Evolutionary conservation across 2,329 filamentous ascomycete genomes (phyloP).

Genomic region (Arthrobotrys entomopaga): DNA sequence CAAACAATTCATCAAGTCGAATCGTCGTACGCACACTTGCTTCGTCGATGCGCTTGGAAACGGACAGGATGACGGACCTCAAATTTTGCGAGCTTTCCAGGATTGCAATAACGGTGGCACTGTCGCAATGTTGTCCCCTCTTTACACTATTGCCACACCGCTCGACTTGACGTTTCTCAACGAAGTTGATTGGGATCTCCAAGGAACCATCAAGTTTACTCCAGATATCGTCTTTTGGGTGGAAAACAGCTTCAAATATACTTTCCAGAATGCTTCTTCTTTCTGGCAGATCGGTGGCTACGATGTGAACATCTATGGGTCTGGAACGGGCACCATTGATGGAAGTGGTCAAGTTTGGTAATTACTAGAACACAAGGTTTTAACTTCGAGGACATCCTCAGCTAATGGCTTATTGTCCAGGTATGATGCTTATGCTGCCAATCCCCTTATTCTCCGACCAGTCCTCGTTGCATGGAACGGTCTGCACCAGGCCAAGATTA

Average conservation of each 20-base stretch:
- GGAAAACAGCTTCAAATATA: slow-evolving; percentile 71
- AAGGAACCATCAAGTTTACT: slow-evolving; percentile 65
- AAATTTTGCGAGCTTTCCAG: slow-evolving; percentile 69
- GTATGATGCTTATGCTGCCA: slow-evolving; percentile 70
- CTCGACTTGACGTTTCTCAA: slow-evolving; percentile 73
- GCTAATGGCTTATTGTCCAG: neutral
- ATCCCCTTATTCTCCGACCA: slow-evolving; percentile 70
- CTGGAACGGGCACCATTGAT: slow-evolving; percentile 68
- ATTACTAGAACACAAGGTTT: neutral
- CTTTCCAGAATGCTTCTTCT: slow-evolving; percentile 73
- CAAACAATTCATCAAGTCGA: slow-evolving; percentile 48
- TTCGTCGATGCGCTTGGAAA: slow-evolving; percentile 48
- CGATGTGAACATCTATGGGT: slow-evolving; percentile 74
- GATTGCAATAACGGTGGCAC: slow-evolving; percentile 73
- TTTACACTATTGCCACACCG: slow-evolving; percentile 73
- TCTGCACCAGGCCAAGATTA: slow-evolving; percentile 69
- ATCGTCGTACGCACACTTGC: slow-evolving; percentile 40
- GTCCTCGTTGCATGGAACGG: slow-evolving; percentile 70
- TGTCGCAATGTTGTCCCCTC: slow-evolving; percentile 69
- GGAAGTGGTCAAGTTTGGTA: slow-evolving; percentile 73
- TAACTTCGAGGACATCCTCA: no score
- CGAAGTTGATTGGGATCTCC: slow-evolving; percentile 71
- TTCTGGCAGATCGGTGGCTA: slow-evolving; percentile 75
- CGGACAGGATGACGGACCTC: slow-evolving; percentile 64
- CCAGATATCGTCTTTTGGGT: slow-evolving; percentile 77